Base-by-base conservation (phyloP, 805 yeast species). In the Suhomyces tanzawaensis region DNA sequence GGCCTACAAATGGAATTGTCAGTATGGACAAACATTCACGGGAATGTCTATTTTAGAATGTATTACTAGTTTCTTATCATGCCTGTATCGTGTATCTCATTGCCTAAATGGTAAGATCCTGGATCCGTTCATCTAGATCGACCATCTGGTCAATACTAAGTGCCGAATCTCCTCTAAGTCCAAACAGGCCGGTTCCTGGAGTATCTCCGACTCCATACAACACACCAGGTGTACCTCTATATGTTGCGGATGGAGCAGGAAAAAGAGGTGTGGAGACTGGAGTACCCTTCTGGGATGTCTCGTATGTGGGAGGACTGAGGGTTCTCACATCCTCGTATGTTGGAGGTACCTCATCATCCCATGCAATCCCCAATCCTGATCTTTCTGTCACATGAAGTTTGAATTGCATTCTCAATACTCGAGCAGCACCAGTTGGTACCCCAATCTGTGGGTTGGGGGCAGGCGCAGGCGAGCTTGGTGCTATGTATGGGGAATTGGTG, bases 261-360 rank as follows among this genome's bases (percentile, higher is more conserved):
- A 42, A 29, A 19, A 29, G 24, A 3, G 47, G 51, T 4, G 31
- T 64, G 72, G 59, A 29, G 7, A 35, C 32, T 2, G 62, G 61
- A 0, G 62, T 52, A 7, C 29, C 25, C 7, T 34, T 28, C 14
- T 18, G 18, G 1, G 57, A 42, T 0, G 57, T 39, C 32, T 56
- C 62, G 46, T 93, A 91, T 2, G 80, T 78, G 1, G 99, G 99
- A 0, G 99, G 99, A 16, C 90, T 79, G 29, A 87, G 69, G 0
- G 95, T 79, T 19, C 79, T 71, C 15, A 93, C 89, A 48, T 88
- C 91, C 37, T 79, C 87, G 53, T 93, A 93, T 15, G 89, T 85
- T 1, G 99, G 99, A 2, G 99, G 99, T 13, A 95, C 98, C 61
- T 93, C 99, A 56, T 91, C 97, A 61, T 91, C 97, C 98, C 99